Evolutionary conservation across 129 eudicot genomes (phyloP), one percentile per base, ranked within the genome.

Genomic region (Kitagawia praeruptora): DNA sequence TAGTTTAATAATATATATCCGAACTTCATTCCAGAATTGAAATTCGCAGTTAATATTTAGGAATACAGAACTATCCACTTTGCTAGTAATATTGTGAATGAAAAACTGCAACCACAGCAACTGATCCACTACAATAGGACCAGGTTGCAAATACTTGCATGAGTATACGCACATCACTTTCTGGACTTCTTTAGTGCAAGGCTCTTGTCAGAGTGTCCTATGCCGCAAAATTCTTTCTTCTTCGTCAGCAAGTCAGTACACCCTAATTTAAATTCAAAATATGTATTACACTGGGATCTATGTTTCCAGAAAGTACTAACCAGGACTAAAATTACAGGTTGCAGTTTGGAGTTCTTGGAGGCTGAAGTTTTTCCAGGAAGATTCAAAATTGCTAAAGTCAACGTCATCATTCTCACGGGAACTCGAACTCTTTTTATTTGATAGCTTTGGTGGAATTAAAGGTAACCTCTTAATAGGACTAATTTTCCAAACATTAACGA

Each of bases 321-420:
- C 97, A 64, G 82, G 74, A 70, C 88, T 85, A 79, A 91, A 91
- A 78, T 87, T 86, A 81, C 80, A 69, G 53, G 97, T 87, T 71
- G 93, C 97, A 71, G 42, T 82, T 66, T 77, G 56, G 53, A 91
- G 89, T 40, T 91, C 91, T 41, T 80, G 79, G 81, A 89, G 82
- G 53, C 89, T 81, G 85, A 89, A 86, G 75, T 82, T 80, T 80
- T 79, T 85, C 97, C 97, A 91, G 23, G 92, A 47, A 79, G 93
- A 85, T 73, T 86, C 87, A 75, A 82, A 72, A 47, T 79, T 83
- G 83, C 81, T 77, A 12, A 82, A 19, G 77, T 87, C 81, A 39
- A 46, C 69, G 63, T 87, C 89, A 3, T 75, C 71, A 75, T 51
- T 76, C 12, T 88, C 88, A 61, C 86, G 77, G 8, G 81, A 61